Conservation (phyloP, 2,329 filamentous ascomycete species). For the Diaporthe velutina region DNA sequence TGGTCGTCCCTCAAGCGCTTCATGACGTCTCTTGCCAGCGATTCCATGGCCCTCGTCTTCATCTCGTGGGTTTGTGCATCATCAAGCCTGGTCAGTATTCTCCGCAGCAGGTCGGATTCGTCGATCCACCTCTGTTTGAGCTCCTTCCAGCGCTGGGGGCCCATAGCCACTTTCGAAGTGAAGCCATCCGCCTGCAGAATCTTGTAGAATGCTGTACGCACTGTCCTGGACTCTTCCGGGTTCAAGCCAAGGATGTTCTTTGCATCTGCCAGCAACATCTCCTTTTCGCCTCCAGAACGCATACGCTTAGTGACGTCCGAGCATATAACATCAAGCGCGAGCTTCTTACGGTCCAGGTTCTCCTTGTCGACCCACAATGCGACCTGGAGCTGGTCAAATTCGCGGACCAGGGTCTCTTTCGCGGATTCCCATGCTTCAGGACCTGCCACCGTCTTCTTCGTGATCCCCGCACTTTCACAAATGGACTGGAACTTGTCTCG, state of each 20-base stretch:
- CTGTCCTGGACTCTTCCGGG: slow-evolving; percentile 63
- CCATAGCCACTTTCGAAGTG: slow-evolving; percentile 79
- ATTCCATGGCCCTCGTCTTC: slow-evolving; percentile 77
- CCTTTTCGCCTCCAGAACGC: slow-evolving; percentile 68
- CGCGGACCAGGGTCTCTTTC: slow-evolving; percentile 76
- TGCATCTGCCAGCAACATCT: slow-evolving; percentile 81
- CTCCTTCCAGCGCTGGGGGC: slow-evolving; percentile 77
- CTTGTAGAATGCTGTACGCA: slow-evolving; percentile 75
- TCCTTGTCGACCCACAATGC: slow-evolving; percentile 70
- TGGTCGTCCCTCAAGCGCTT: slow-evolving; percentile 80
- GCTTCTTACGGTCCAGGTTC: slow-evolving; percentile 70
- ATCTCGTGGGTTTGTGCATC: slow-evolving; percentile 67
- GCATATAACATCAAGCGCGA: slow-evolving; percentile 84
- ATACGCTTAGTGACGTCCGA: slow-evolving; percentile 86
- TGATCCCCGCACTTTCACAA: slow-evolving; percentile 74
- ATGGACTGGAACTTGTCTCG: slow-evolving; percentile 78
- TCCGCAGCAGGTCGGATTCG: slow-evolving; percentile 66
- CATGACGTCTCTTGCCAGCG: slow-evolving; percentile 81
- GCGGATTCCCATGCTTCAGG: slow-evolving; percentile 79
- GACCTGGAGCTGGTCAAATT: slow-evolving; percentile 72
- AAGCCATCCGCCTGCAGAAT: slow-evolving; percentile 76
- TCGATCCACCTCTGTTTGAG: slow-evolving; percentile 78
- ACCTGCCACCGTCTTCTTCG: slow-evolving; percentile 82
- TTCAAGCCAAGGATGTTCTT: slow-evolving; percentile 70
- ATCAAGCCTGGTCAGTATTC: slow-evolving; percentile 66